phyloP scores from a whole-genome alignment of 2,329 filamentous ascomycete species.

The Peltaster fructicola region DNA sequence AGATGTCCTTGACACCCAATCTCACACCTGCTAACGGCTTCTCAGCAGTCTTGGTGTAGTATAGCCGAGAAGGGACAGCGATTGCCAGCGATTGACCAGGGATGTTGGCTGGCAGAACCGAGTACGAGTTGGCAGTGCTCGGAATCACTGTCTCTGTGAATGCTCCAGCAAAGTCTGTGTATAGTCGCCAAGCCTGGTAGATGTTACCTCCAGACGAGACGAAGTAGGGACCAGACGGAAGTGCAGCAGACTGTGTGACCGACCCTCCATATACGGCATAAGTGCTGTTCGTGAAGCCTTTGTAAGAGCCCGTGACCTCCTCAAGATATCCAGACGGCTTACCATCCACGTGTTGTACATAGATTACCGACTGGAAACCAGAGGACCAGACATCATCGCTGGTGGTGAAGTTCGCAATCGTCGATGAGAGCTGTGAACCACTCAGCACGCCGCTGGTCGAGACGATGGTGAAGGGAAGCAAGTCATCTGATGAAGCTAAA shows the following conservation, averaged over 20 bases:
- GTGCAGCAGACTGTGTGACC: constrained; percentile 6
- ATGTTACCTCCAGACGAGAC: constrained; percentile 27
- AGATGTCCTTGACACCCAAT: constrained; percentile 46
- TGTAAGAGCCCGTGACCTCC: background rate
- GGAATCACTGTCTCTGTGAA: constrained; percentile 31
- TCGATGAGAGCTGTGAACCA: constrained; percentile 9
- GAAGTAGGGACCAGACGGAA: constrained; percentile 34
- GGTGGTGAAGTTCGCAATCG: constrained; percentile 15
- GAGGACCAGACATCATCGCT: constrained; percentile 25
- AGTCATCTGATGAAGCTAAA: constrained; percentile 6
- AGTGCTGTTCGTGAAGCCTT: constrained; percentile 6
- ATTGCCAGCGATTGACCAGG: constrained; percentile 27
- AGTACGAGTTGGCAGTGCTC: constrained; percentile 22
- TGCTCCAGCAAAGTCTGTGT: constrained; percentile 31
- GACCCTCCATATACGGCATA: constrained; percentile 7
- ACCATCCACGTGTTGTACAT: constrained; percentile 14
- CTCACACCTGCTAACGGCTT: constrained; percentile 43
- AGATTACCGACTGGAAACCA: constrained; percentile 20
- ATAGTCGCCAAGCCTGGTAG: constrained; percentile 32
- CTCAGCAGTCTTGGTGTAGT: constrained; percentile 34
- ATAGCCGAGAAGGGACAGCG: constrained; percentile 42
- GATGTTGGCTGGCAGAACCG: constrained; percentile 27
- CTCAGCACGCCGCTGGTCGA: constrained; percentile 10
- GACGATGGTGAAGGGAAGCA: constrained; percentile 24
- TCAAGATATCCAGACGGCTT: too few species aligned